Conservation (phyloP, 148 eudicot species). For the Cornus suecica region DNA sequence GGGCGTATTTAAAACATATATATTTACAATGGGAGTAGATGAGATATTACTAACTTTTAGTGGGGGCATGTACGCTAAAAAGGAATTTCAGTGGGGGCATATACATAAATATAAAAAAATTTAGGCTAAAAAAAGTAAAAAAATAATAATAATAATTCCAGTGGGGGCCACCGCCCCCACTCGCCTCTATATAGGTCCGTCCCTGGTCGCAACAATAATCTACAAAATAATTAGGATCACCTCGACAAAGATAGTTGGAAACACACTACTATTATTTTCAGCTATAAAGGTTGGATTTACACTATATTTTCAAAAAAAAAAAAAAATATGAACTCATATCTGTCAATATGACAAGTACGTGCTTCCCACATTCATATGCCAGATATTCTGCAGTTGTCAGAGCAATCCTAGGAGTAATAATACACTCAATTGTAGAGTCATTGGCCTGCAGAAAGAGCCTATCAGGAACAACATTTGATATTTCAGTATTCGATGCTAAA, state of each 20-base stretch:
- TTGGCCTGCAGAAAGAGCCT: slow-evolving; percentile 62
- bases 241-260: not conserved
- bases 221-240: slow-evolving; percentile 6
- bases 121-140: no score
- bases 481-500: not conserved
- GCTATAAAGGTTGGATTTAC: not conserved
- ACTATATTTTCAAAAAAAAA: no score
- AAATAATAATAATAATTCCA: no score
- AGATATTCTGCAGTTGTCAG: slow-evolving; percentile 96
- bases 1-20: no score
- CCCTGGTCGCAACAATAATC: no score
- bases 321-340: slow-evolving; percentile 98
- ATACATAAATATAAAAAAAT: no score
- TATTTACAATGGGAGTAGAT: no score
- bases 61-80: no score
- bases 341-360: slow-evolving; percentile 95
- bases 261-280: not conserved
- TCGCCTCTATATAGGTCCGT: no score
- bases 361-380: slow-evolving; percentile 99
- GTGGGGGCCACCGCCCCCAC: no score
- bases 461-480: not conserved
- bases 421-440: slow-evolving; percentile 98
- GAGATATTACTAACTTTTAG: no score
- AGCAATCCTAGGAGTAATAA: slow-evolving; percentile 98
- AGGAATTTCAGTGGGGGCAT: no score